These are phyloP conservation scores for Primulina tabacum DNA, from an alignment of 257 asterid species.

Conservation along the genomic window DNA sequence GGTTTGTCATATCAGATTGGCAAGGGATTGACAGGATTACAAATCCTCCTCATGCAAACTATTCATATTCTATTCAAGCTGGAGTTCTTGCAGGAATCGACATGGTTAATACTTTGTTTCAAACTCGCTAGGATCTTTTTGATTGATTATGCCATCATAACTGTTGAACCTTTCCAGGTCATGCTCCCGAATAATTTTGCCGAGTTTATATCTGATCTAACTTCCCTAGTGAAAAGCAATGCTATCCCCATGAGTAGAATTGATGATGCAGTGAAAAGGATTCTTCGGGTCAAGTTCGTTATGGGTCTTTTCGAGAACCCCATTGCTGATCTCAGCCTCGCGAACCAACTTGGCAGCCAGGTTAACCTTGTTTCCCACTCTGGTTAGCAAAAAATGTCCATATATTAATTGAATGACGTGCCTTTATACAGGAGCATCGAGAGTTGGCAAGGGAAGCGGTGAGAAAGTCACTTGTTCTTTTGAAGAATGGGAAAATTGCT, in stretches of 20 bases:
- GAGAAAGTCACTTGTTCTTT: constrained; percentile 59
- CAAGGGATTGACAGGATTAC: constrained; percentile 55
- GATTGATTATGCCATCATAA: constrained; percentile 5
- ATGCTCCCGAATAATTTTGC: constrained; percentile 35
- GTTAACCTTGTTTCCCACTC: constrained; percentile 11
- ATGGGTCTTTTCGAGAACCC: constrained; percentile 48
- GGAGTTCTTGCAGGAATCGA: constrained; percentile 63
- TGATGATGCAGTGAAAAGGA: constrained; percentile 38
- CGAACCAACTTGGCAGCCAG: constrained; percentile 40
- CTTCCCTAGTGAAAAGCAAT: constrained; percentile 36
- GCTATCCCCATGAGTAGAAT: constrained; percentile 38
- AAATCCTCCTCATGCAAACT: constrained; percentile 47
- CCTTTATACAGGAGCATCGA: constrained; percentile 44
- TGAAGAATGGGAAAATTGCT: constrained; percentile 49
- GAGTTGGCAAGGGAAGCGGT: constrained; percentile 61
- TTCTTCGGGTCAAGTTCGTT: constrained; percentile 39
- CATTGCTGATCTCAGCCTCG: constrained; percentile 35
- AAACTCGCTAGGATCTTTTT: background rate
- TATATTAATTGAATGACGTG: background rate
- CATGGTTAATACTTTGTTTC: constrained; percentile 38
- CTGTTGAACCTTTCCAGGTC: constrained; percentile 30
- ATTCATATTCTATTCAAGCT: constrained; percentile 46
- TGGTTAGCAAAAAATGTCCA: background rate
- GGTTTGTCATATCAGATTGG: constrained; percentile 59
- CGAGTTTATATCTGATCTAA: constrained; percentile 33